These are phyloP conservation scores for Samsoniella hepiali DNA, from an alignment of 2,329 filamentous ascomycete genomes.

Conservation along the genomic window DNA sequence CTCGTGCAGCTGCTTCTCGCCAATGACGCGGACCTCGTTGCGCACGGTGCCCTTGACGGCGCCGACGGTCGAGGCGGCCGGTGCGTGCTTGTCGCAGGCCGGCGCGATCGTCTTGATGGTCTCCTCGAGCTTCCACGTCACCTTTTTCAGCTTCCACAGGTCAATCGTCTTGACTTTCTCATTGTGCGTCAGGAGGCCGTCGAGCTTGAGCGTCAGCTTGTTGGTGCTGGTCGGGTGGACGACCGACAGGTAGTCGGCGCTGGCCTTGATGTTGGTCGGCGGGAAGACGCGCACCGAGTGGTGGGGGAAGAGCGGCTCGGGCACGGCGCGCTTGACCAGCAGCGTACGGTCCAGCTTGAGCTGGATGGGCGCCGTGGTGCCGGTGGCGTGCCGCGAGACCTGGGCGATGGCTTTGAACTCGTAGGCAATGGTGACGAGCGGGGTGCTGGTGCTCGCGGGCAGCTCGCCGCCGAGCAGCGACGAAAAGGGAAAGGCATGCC, in stretches of 20 bases:
- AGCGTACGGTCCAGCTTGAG: slow-evolving; percentile 66
- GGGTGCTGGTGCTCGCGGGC: slow-evolving; percentile 76
- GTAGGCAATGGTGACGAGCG: slow-evolving; percentile 73
- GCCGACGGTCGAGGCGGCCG: slow-evolving; percentile 42
- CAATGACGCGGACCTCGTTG: slow-evolving; percentile 72
- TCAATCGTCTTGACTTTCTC: slow-evolving; percentile 67
- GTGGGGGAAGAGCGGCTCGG: slow-evolving; percentile 71
- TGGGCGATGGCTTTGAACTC: slow-evolving; percentile 67
- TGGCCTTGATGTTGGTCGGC: slow-evolving; percentile 87
- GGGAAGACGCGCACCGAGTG: slow-evolving; percentile 93
- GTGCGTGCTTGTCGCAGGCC: slow-evolving; percentile 72
- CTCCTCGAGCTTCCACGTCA: slow-evolving; percentile 93
- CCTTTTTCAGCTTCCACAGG: slow-evolving; percentile 83
- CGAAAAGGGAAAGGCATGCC: slow-evolving; percentile 83
- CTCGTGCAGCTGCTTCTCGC: slow-evolving; percentile 73
- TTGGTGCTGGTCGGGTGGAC: slow-evolving; percentile 85
- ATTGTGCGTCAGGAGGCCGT: slow-evolving; percentile 75
- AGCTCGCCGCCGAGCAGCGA: slow-evolving; percentile 80
- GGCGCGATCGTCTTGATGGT: slow-evolving; percentile 74
- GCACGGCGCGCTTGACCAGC: slow-evolving; percentile 74
- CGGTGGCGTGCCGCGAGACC: slow-evolving; percentile 44
- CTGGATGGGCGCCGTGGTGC: slow-evolving; percentile 27
- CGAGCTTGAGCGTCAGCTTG: slow-evolving; percentile 73
- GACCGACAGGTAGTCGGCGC: slow-evolving; percentile 75
- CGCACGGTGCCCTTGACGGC: slow-evolving; percentile 66